A percentile compares a stretch with the other conserved stretches of the same genome.
phyloP scores from a whole-genome alignment of 2,329 filamentous ascomycete genomes.

The Colletotrichum sp. region DNA sequence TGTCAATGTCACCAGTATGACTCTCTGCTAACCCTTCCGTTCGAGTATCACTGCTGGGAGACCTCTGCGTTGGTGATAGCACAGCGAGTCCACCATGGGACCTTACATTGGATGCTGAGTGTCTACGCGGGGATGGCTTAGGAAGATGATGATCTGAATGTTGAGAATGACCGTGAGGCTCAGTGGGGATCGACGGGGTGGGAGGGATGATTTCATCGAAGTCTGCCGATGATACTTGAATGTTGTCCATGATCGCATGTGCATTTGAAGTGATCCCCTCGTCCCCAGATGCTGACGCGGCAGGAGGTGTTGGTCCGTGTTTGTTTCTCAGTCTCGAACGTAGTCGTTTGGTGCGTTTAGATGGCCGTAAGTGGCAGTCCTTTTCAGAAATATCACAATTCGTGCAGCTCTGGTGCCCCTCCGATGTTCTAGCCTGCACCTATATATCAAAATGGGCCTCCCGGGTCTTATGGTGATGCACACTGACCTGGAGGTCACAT shows the following conservation, averaged over 20 bases:
- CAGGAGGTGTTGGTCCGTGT: background rate
- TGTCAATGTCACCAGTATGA: slow-evolving; percentile 36
- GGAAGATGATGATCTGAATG: background rate
- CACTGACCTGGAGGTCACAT: slow-evolving; percentile 34
- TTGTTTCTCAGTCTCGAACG: background rate
- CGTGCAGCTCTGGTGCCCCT: slow-evolving; percentile 30
- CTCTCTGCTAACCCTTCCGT: slow-evolving; percentile 26
- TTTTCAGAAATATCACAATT: slow-evolving; percentile 30
- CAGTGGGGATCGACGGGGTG: background rate
- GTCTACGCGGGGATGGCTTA: background rate
- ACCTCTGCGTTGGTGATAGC: slow-evolving; percentile 5
- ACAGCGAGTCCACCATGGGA: background rate
- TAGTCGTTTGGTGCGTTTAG: slow-evolving; percentile 30
- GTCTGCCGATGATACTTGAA: background rate
- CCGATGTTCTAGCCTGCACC: slow-evolving; percentile 20
- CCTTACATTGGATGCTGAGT: background rate
- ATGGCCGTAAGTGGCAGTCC: slow-evolving; percentile 32
- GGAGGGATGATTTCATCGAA: background rate
- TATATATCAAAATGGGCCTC: background rate
- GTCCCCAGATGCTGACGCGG: background rate
- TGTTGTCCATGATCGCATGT: background rate
- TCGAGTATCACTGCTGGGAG: slow-evolving; percentile 1
- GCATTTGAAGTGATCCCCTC: background rate
- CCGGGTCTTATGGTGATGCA: background rate
- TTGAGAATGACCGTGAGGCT: background rate